Percentiles rank a stretch among this genome's conserved stretches.
Conservation (phyloP, 371 early-diverging fungal species). For the Rhizopus microsporus region DNA sequence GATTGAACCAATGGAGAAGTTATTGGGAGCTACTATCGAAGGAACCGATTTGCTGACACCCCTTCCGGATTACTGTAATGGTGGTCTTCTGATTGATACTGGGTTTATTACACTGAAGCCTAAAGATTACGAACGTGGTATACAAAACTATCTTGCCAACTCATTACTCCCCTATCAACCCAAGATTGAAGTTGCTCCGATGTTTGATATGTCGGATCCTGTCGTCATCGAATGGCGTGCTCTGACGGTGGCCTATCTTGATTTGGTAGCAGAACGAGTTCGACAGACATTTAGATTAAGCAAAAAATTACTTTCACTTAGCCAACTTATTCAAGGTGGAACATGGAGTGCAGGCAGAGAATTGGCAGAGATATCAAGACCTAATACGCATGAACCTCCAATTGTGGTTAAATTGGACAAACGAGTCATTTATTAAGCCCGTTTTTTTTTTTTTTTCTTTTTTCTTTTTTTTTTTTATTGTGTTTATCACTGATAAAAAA, state of each 20-base stretch:
- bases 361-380: constrained; percentile 77
- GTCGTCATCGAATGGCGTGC: constrained; percentile 94
- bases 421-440: constrained; percentile 23
- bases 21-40: constrained; percentile 64
- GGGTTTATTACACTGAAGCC: constrained; percentile 48
- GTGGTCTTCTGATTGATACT: constrained; percentile 56
- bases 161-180: constrained; percentile 46
- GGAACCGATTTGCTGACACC: constrained; percentile 81
- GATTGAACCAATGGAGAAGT: constrained; percentile 77
- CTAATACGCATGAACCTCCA: constrained; percentile 87
- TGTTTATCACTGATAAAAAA: background rate
- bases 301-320: constrained; percentile 67
- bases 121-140: constrained; percentile 46
- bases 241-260: constrained; percentile 84
- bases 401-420: constrained; percentile 66
- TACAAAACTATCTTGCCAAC: constrained; percentile 46
- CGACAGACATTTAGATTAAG: constrained; percentile 62
- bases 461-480: background rate
- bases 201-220: constrained; percentile 80
- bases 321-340: constrained; percentile 89
- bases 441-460: background rate
- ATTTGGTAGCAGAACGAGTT: constrained; percentile 72
- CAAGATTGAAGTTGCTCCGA: constrained; percentile 59
- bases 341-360: constrained; percentile 91
- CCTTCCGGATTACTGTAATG: constrained; percentile 92